phyloP scores from a whole-genome alignment of 148 eudicot genomes.

The Heliamphora exappendiculata region DNA sequence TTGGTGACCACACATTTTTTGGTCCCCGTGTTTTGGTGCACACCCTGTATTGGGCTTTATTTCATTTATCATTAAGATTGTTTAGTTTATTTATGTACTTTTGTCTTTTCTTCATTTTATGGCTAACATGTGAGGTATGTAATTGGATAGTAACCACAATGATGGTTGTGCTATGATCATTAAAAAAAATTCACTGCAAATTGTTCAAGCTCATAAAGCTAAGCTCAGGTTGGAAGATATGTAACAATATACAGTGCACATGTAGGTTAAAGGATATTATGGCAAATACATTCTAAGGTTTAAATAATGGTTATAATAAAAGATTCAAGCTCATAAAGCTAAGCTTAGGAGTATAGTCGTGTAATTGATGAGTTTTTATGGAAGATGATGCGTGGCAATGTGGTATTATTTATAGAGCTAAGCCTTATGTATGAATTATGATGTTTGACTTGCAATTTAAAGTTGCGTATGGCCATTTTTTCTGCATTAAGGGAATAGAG shows the following conservation, averaged over 20 bases:
- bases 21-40: neutral
- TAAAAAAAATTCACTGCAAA: neutral
- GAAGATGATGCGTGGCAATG: neutral
- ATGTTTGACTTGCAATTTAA: neutral
- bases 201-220: neutral
- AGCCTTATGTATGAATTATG: neutral
- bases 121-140: neutral
- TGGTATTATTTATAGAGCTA: neutral
- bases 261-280: neutral
- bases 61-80: neutral
- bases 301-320: neutral
- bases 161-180: neutral
- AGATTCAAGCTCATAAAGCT: conserved; percentile 1
- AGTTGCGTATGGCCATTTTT: too few species aligned
- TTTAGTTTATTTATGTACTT: neutral
- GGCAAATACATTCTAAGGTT: neutral
- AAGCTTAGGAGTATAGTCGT: neutral
- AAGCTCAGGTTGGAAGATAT: neutral
- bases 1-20: neutral
- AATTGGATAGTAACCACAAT: neutral
- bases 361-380: neutral
- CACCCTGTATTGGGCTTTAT: neutral
- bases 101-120: neutral
- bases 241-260: neutral
- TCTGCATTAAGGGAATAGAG: neutral